Conservation (phyloP, 2,329 filamentous ascomycete genomes). For the Exophiala dermatitidis region DNA sequence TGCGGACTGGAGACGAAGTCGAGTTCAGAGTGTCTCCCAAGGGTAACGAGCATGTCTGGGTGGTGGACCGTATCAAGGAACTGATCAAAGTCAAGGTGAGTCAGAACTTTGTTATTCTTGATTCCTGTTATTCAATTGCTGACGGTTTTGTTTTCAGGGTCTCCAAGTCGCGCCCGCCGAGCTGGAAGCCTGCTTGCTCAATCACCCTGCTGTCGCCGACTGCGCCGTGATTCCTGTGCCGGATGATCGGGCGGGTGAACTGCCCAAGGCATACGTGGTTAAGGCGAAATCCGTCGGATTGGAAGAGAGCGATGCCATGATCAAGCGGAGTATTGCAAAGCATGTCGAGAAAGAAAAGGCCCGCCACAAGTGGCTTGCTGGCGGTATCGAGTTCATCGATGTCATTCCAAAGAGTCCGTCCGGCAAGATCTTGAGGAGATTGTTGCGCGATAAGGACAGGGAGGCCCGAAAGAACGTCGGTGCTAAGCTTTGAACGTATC, state of each 20-base stretch:
- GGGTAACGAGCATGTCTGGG: slow-evolving; percentile 73
- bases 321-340: slow-evolving; percentile 48
- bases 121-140: not conserved
- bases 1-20: slow-evolving; percentile 80
- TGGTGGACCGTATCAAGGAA: slow-evolving; percentile 71
- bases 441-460: slow-evolving; percentile 67
- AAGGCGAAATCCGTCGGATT: slow-evolving; percentile 48
- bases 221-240: slow-evolving; percentile 70
- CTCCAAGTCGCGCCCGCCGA: slow-evolving; percentile 78
- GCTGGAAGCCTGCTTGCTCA: slow-evolving; percentile 70
- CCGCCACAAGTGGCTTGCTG: slow-evolving; percentile 55
- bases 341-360: slow-evolving; percentile 56
- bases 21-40: slow-evolving; percentile 56
- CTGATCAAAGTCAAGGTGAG: slow-evolving; percentile 69
- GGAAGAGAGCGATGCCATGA: slow-evolving; percentile 46
- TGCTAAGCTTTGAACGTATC: slow-evolving; percentile 53
- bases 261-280: slow-evolving; percentile 59
- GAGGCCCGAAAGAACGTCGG: slow-evolving; percentile 57
- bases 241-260: slow-evolving; percentile 54
- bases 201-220: slow-evolving; percentile 67
- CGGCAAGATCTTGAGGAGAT: slow-evolving; percentile 56
- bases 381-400: slow-evolving; percentile 53
- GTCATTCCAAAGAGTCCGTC: slow-evolving; percentile 55
- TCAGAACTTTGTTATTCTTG: slow-evolving; percentile 1
- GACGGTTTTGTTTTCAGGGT: slow-evolving; percentile 46